Conservation (phyloP, 352 stramenopile genomes). For the Phytophthora chlamydospora region DNA sequence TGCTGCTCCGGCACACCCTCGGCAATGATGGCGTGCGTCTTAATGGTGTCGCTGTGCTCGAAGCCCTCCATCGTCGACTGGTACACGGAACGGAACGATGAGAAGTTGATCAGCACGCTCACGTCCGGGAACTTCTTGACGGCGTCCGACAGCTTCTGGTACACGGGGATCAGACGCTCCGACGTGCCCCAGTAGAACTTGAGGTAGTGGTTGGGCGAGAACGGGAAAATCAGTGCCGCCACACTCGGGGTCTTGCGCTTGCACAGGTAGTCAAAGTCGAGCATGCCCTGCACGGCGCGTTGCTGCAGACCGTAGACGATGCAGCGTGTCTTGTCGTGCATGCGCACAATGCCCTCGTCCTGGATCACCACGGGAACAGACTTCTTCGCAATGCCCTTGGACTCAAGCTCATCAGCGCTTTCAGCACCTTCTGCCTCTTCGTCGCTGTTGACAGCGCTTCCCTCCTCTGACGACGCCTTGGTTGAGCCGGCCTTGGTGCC, state of each 20-base stretch:
- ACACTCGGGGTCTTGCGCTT: conserved; percentile 95
- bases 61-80: conserved; percentile 95
- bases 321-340: conserved; percentile 89
- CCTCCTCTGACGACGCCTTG: conserved; percentile 36
- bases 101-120: conserved; percentile 97
- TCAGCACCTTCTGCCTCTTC: conserved; percentile 31
- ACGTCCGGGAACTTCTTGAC: conserved; percentile 94
- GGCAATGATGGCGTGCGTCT: conserved; percentile 97
- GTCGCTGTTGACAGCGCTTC: conserved; percentile 42
- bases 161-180: conserved; percentile 94
- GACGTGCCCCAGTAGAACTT: conserved; percentile 98
- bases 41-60: conserved; percentile 92
- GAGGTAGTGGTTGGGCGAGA: conserved; percentile 95
- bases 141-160: conserved; percentile 91
- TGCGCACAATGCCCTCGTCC: conserved; percentile 86
- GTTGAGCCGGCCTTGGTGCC: conserved; percentile 26
- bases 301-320: conserved; percentile 97
- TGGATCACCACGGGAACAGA: conserved; percentile 62
- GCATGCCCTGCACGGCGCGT: conserved; percentile 95
- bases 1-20: conserved; percentile 96
- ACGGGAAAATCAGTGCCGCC: conserved; percentile 95
- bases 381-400: conserved; percentile 40
- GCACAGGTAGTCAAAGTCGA: conserved; percentile 98
- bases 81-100: conserved; percentile 96
- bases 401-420: conserved; percentile 34